phyloP scores from a whole-genome alignment of 129 eudicot genomes.

The Flaveria ramosissima region DNA sequence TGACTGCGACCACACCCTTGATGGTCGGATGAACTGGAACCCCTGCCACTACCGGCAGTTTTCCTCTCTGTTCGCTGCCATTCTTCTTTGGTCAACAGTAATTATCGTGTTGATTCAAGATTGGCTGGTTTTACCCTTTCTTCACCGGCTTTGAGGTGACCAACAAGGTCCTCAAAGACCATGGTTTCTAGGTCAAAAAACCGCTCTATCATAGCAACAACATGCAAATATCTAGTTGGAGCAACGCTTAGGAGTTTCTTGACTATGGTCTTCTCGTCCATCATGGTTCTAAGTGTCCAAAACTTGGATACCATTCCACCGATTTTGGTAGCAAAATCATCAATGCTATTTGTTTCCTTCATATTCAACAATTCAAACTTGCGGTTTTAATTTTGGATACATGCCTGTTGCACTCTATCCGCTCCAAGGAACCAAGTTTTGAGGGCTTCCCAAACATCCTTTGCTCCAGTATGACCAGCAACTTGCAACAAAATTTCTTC shows the following conservation, averaged over 20 bases:
- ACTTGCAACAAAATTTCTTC: not conserved
- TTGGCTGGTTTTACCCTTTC: no score
- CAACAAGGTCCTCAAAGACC: no score
- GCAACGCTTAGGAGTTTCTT: not conserved
- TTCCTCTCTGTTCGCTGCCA: no score
- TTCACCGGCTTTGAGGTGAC: no score
- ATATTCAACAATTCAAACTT: not conserved
- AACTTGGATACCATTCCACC: not conserved
- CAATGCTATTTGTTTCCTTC: not conserved
- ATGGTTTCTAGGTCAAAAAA: not conserved
- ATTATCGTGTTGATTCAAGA: no score
- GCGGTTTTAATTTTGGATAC: not conserved
- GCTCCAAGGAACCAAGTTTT: not conserved
- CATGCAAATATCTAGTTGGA: not conserved
- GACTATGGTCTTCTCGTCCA: not conserved
- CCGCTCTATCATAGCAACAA: not conserved
- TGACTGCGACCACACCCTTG: no score
- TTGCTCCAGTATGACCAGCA: not conserved
- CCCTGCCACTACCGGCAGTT: no score
- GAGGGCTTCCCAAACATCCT: not conserved
- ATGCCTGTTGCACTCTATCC: not conserved
- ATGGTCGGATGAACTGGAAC: no score
- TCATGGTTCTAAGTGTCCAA: not conserved
- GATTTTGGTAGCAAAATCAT: not conserved
- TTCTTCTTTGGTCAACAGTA: no score